A percentile compares a stretch with the other conserved stretches of the same genome.
Evolutionary conservation across 306 rosid genomes (phyloP).

Genomic region (Citrullus colocynthis): DNA sequence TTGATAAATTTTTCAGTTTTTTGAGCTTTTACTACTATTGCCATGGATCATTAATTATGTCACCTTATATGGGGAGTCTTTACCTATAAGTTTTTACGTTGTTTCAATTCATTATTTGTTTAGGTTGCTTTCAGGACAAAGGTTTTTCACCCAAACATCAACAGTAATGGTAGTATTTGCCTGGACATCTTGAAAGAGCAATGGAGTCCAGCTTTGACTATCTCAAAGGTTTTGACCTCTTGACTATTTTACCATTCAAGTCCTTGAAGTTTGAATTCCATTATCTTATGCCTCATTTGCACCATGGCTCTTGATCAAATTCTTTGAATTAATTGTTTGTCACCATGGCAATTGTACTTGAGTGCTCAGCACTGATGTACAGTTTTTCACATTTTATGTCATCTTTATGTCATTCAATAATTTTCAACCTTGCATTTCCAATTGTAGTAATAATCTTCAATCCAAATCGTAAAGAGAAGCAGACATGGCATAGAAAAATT

Average conservation of each 20-base stretch:
- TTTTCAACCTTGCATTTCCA: not conserved
- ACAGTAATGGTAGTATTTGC: conserved; percentile 87
- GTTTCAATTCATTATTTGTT: not conserved
- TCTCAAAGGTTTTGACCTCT: conserved; percentile 52
- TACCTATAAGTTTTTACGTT: not conserved
- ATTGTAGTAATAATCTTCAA: not conserved
- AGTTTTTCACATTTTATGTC: not conserved
- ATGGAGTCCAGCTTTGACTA: conserved; percentile 78
- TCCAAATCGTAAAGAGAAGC: not conserved
- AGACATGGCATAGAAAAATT: not conserved
- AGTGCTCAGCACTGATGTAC: not conserved
- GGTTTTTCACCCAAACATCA: conserved; percentile 81
- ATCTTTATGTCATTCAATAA: not conserved
- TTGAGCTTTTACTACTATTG: not conserved
- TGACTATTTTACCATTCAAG: not conserved
- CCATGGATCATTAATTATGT: not conserved
- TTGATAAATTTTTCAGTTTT: not conserved
- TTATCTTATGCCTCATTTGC: not conserved
- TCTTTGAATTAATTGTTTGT: not conserved
- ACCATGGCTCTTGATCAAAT: not conserved
- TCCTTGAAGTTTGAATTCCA: not conserved
- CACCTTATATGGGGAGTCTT: not conserved
- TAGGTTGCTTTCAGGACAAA: conserved; percentile 85
- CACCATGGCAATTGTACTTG: not conserved
- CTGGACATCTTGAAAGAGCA: conserved; percentile 81